A percentile compares a stretch with the other conserved stretches of the same genome.
Evolutionary conservation across 495 filamentous ascomycete species (phyloP).

Genomic region (Chaetomium tenue): DNA sequence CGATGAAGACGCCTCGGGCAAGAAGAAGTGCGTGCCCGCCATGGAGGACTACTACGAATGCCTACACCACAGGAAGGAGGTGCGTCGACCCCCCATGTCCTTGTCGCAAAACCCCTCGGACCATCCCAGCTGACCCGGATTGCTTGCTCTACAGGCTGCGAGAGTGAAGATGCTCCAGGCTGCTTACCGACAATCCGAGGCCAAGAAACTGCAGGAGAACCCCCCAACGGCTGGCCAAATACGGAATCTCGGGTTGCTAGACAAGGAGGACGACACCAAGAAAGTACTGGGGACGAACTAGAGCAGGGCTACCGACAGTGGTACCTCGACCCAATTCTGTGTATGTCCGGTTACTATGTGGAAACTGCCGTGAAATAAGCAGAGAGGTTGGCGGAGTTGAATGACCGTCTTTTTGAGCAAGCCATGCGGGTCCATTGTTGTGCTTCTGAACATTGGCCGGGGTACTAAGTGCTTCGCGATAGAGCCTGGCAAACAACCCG

Average conservation of each 20-base stretch:
- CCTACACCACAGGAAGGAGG: slow-evolving; percentile 97
- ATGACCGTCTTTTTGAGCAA: background rate
- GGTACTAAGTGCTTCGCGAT: background rate
- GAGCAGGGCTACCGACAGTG: slow-evolving; percentile 8
- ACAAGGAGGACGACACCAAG: slow-evolving; percentile 76
- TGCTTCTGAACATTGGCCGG: too few relatives aligned
- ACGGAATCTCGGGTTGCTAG: slow-evolving; percentile 76
- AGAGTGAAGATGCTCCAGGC: slow-evolving; percentile 75
- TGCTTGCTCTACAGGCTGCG: slow-evolving; percentile 57
- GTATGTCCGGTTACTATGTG: slow-evolving; percentile 23
- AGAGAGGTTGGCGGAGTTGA: background rate
- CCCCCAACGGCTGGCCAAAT: slow-evolving; percentile 71
- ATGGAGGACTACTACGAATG: slow-evolving; percentile 98
- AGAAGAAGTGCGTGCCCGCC: slow-evolving; percentile 84
- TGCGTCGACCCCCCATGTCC: slow-evolving; percentile 38
- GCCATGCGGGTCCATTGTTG: background rate
- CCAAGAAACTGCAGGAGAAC: slow-evolving; percentile 71
- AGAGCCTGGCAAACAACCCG: background rate
- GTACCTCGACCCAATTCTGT: slow-evolving; percentile 11
- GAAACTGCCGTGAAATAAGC: background rate
- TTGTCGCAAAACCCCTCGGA: slow-evolving; percentile 1
- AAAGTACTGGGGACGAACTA: slow-evolving; percentile 51
- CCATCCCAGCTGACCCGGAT: slow-evolving; percentile 7
- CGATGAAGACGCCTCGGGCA: slow-evolving; percentile 70
- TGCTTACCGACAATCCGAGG: slow-evolving; percentile 81